phyloP scores from a whole-genome alignment of 139 green algal species.

The Chlorella sorokiniana region DNA sequence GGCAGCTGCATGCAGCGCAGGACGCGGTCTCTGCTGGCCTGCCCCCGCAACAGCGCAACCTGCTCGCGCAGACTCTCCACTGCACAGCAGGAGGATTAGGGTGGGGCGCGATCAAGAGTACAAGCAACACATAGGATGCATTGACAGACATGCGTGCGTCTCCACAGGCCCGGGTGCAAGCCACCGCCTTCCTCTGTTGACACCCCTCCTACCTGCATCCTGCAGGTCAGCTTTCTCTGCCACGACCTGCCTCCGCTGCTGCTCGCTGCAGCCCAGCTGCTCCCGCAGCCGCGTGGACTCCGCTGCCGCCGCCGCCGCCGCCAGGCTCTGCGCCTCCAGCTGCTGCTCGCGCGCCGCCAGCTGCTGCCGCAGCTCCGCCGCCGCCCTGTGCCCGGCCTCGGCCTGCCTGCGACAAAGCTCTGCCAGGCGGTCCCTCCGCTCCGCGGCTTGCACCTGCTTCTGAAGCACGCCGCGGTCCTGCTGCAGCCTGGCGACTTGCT shows the following conservation, averaged over 20 bases:
- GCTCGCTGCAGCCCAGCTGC: background rate
- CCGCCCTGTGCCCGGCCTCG: background rate
- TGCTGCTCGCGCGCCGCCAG: conserved; percentile 11
- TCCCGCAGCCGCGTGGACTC: conserved; percentile 3
- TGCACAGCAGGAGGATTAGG: background rate
- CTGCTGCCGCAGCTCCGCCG: conserved; percentile 7
- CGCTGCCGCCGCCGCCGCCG: conserved; percentile 2
- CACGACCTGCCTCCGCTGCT: background rate
- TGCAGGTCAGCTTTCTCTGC: conserved; percentile 1
- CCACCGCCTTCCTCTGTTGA: background rate
- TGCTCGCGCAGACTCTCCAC: conserved; percentile 28
- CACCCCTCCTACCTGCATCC: conserved; percentile 1
- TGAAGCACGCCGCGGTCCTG: conserved; percentile 1
- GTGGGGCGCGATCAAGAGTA: background rate
- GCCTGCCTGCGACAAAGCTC: conserved; percentile 24
- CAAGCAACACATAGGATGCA: background rate
- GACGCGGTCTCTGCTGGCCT: conserved; percentile 4
- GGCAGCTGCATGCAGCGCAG: conserved; percentile 7
- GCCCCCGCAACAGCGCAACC: conserved; percentile 10
- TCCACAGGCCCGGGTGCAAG: background rate
- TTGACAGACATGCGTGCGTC: background rate
- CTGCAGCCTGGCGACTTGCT: conserved; percentile 6
- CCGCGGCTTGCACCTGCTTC: background rate
- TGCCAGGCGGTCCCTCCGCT: conserved; percentile 15
- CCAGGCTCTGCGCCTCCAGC: conserved; percentile 32